Percentiles rank a stretch among this genome's conserved stretches.
phyloP scores from a whole-genome alignment of 768 basidiomycete genomes.

The Arthromyces matolae region DNA sequence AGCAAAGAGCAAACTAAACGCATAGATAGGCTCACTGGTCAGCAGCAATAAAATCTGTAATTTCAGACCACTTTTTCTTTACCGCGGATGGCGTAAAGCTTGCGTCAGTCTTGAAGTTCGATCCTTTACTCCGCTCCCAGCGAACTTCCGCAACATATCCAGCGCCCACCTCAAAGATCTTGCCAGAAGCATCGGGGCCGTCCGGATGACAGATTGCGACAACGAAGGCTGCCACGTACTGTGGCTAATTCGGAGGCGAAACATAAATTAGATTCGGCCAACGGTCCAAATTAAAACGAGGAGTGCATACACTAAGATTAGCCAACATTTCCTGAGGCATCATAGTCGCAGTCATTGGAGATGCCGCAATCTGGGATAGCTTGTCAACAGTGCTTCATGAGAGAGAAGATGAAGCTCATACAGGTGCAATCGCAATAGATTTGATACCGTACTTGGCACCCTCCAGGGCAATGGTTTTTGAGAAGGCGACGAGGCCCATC shows the following conservation, averaged over 20 bases:
- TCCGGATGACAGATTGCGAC: constrained; percentile 84
- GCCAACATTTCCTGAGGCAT: constrained; percentile 93
- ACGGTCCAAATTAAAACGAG: no score
- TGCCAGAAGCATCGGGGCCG: constrained; percentile 73
- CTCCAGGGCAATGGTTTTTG: constrained; percentile 91
- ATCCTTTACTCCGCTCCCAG: constrained; percentile 89
- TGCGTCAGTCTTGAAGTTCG: constrained; percentile 84
- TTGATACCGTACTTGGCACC: constrained; percentile 90
- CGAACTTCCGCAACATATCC: constrained; percentile 89
- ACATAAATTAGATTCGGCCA: no score
- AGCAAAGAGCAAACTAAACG: neutral
- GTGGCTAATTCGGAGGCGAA: no score
- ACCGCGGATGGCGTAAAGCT: constrained; percentile 95
- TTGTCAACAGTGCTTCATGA: neutral
- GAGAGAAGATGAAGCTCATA: constrained; percentile 31
- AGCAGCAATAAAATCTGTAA: constrained; percentile 75
- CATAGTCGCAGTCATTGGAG: constrained; percentile 91
- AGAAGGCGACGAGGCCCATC: constrained; percentile 91
- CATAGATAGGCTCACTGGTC: constrained; percentile 54
- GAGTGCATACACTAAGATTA: constrained; percentile 69
- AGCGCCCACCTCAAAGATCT: constrained; percentile 89
- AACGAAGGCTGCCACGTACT: constrained; percentile 91
- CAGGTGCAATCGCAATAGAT: constrained; percentile 85
- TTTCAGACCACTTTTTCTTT: constrained; percentile 76
- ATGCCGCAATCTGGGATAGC: constrained; percentile 79